These are phyloP conservation scores for Cyberlindnera veronae DNA, from an alignment of 805 yeast species.

Conservation along the genomic window DNA sequence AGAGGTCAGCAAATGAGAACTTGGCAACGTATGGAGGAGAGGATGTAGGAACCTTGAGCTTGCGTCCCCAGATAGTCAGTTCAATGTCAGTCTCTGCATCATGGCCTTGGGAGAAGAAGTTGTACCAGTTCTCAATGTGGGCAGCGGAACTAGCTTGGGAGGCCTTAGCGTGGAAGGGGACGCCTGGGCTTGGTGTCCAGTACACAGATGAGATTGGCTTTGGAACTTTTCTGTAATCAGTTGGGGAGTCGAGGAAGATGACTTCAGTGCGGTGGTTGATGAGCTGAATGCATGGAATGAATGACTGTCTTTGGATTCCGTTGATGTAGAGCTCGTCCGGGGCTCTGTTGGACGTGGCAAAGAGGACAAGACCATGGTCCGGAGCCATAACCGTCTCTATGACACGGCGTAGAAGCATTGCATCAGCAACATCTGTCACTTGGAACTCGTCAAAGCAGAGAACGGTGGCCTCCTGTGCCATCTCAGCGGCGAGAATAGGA, in stretches of 20 bases:
- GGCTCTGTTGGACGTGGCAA: conserved; percentile 92
- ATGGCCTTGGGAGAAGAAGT: conserved; percentile 67
- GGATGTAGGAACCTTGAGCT: conserved; percentile 68
- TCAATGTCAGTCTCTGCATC: conserved; percentile 33
- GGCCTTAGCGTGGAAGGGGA: conserved; percentile 47
- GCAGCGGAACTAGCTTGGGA: conserved; percentile 47
- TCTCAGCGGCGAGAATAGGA: conserved; percentile 78
- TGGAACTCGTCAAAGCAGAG: conserved; percentile 96
- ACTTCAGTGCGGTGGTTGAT: conserved; percentile 74
- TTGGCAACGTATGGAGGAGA: conserved; percentile 83
- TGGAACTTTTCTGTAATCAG: conserved; percentile 88
- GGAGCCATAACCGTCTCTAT: conserved; percentile 62
- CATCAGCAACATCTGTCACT: conserved; percentile 98
- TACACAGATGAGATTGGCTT: conserved; percentile 80
- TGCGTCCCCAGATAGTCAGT: conserved; percentile 84
- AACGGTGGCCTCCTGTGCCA: conserved; percentile 71
- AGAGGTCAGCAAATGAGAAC: conserved; percentile 80
- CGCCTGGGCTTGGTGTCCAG: conserved; percentile 65
- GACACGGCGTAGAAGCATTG: conserved; percentile 85
- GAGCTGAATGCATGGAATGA: conserved; percentile 86
- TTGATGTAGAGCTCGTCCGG: conserved; percentile 92
- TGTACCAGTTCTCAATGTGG: conserved; percentile 78
- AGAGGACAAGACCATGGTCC: conserved; percentile 78
- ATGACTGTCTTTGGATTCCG: conserved; percentile 90
- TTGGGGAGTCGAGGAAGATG: conserved; percentile 80